These are phyloP conservation scores for Fusarium cyanostomum DNA, from an alignment of 2,329 filamentous ascomycete species.

Conservation along the genomic window DNA sequence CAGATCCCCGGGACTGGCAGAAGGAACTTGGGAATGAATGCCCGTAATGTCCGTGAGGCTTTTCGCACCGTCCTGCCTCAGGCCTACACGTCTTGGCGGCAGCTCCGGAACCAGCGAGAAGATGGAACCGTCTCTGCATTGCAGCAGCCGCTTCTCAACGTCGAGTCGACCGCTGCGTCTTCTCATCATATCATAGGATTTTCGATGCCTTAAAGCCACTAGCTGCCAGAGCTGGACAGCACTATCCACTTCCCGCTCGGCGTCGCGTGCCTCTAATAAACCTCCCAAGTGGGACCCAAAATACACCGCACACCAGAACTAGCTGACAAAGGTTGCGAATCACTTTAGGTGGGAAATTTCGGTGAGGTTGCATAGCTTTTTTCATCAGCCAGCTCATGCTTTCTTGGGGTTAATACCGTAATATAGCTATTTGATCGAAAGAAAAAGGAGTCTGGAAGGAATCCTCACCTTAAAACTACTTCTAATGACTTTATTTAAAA, in stretches of 20 bases:
- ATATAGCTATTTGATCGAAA: too few species aligned
- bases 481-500: too few species aligned
- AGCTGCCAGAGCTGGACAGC: background rate
- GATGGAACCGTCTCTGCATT: background rate
- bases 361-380: too few species aligned
- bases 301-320: too few species aligned
- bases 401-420: too few species aligned
- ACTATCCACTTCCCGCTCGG: slow-evolving; percentile 34
- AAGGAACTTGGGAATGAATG: background rate
- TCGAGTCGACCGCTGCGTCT: slow-evolving; percentile 16
- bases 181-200: slow-evolving; percentile 19
- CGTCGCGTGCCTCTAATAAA: slow-evolving; percentile 13
- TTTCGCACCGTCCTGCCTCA: slow-evolving; percentile 1
- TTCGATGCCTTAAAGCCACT: background rate
- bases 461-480: too few species aligned
- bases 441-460: too few species aligned
- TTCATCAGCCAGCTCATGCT: too few species aligned
- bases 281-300: too few species aligned
- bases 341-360: too few species aligned
- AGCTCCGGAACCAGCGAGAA: background rate
- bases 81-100: background rate
- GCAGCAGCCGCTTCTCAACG: background rate
- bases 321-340: too few species aligned
- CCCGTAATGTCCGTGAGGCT: background rate
- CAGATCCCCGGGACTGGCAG: slow-evolving; percentile 3